Base-by-base conservation (phyloP, 805 yeast species). In the Wickerhamiella hasegawae region DNA sequence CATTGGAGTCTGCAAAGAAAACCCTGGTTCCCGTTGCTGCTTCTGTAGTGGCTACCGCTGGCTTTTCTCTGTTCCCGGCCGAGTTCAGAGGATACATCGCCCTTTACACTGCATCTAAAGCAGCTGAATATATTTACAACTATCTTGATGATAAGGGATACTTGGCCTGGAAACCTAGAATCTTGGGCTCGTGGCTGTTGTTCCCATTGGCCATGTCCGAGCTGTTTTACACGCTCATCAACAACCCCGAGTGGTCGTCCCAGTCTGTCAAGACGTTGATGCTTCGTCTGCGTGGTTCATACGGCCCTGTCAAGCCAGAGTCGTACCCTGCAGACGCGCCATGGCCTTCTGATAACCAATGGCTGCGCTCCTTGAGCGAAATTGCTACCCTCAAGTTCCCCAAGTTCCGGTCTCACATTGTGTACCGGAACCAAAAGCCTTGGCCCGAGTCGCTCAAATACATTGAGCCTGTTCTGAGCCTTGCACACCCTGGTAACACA, bases 131-230 rank as follows among this genome's bases (percentile, higher is more conserved):
- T 40, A 34, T 46, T 14, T 55, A 52, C 45, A 57, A 58, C 41
- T 45, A 42, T 36, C 44, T 55, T 23, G 57, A 57, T 23, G 60
- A 57, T 40, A 36, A 43, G 19, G 59, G 55, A 5, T 43, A 42
- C 35, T 38, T 57, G 31, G 40, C 40, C 5, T 51, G 49, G 42
- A 51, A 53, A 45, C 52, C 44, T 49, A 57, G 43, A 40, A 57
- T 47, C 44, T 54, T 49, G 33, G 63, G 62, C 3, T 43, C 60
- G 11, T 60, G 64, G 64, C 50, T 37, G 27, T 45, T 61, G 36
- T 57, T 60, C 45, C 66, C 66, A 3, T 37, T 57, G 14, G 59
- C 65, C 14, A 47, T 54, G 39, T 47, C 57, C 12, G 63, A 60
- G 46, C 52, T 61, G 33, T 51, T 61, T 37, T 46, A 57, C 40